phyloP scores from a whole-genome alignment of 2,329 filamentous ascomycete genomes.

The Fusarium nisikadoi region DNA sequence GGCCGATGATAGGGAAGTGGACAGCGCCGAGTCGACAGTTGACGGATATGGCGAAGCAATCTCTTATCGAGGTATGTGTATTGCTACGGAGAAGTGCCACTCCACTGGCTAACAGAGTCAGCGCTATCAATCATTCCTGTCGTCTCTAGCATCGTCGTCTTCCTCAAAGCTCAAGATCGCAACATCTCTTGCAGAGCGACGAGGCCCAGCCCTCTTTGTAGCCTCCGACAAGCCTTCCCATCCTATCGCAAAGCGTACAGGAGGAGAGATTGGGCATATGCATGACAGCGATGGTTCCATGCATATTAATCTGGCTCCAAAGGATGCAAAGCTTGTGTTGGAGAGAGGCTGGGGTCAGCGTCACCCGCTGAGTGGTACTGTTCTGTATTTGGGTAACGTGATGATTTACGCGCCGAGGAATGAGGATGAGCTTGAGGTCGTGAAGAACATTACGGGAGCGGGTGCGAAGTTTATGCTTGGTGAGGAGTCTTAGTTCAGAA shows the following conservation, averaged over 20 bases:
- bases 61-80: not conserved
- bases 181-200: constrained; percentile 19
- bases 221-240: not conserved
- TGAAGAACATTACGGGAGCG: constrained; percentile 11
- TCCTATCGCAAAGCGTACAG: constrained; percentile 4
- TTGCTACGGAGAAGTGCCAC: accelerated
- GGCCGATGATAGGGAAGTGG: constrained; percentile 21
- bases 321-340: constrained; percentile 26
- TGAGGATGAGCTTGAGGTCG: constrained; percentile 18
- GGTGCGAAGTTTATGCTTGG: constrained; percentile 21
- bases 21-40: constrained; percentile 32
- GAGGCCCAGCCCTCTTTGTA: constrained; percentile 27
- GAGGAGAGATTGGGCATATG: constrained; percentile 27
- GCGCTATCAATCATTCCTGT: constrained; percentile 27
- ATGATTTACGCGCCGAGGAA: constrained; percentile 33
- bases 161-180: constrained; percentile 27
- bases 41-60: constrained; percentile 2
- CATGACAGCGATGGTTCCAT: constrained; percentile 30
- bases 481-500: constrained; percentile 5
- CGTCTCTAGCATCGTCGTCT: constrained; percentile 18
- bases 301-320: constrained; percentile 26
- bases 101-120: not conserved
- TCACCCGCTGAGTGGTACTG: constrained; percentile 23
- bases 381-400: constrained; percentile 24
- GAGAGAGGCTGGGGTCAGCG: constrained; percentile 31